Conservation (phyloP, 192 early-diverging fungal species). For the Rhizophagus prolifer region DNA sequence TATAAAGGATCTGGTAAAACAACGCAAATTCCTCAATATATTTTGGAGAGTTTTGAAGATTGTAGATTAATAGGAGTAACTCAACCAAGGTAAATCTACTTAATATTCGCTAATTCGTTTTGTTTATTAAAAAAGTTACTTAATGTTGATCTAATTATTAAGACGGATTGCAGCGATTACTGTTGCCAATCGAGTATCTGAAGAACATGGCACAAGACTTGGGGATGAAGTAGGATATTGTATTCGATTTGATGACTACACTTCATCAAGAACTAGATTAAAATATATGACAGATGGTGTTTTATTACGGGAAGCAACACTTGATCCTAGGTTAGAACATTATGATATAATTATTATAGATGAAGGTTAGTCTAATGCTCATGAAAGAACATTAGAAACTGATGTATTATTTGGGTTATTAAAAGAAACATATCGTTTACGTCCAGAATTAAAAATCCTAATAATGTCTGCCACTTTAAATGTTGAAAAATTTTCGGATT, state of each 20-base stretch:
- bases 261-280: slow-evolving; percentile 76
- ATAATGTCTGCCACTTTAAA: slow-evolving; percentile 83
- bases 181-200: slow-evolving; percentile 93
- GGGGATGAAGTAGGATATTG: slow-evolving; percentile 88
- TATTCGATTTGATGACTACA: slow-evolving; percentile 95
- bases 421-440: slow-evolving; percentile 68
- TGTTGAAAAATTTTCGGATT: slow-evolving; percentile 79
- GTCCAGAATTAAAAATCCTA: slow-evolving; percentile 86
- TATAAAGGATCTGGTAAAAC: slow-evolving; percentile 74
- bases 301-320: slow-evolving; percentile 84
- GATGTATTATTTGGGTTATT: slow-evolving; percentile 93
- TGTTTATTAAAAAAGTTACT: background rate
- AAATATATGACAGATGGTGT: slow-evolving; percentile 99
- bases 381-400: slow-evolving; percentile 90
- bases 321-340: slow-evolving; percentile 75
- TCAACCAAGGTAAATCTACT: slow-evolving; percentile 62
- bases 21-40: slow-evolving; percentile 84
- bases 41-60: slow-evolving; percentile 55
- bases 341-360: slow-evolving; percentile 95
- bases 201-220: slow-evolving; percentile 82
- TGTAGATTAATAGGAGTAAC: slow-evolving; percentile 61
- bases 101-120: background rate
- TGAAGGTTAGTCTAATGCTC: slow-evolving; percentile 66
- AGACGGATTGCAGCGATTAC: slow-evolving; percentile 85
- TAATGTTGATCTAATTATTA: background rate